A percentile compares a stretch with the other conserved stretches of the same genome.
Conservation (phyloP, 495 filamentous ascomycete species). For the Lepidopterella palustris region DNA sequence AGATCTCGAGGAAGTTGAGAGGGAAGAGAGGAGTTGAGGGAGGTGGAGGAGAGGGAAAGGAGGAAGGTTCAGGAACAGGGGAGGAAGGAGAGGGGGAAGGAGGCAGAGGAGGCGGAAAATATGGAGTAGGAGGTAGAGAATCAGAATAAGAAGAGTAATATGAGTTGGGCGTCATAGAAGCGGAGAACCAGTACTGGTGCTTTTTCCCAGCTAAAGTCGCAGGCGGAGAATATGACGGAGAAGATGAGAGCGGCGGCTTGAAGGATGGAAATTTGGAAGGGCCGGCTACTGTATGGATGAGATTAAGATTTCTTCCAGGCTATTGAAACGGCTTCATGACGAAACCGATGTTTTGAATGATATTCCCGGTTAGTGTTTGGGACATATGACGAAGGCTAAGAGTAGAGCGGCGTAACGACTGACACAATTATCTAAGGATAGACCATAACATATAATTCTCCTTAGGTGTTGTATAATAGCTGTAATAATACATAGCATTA, state of each 20-base stretch:
- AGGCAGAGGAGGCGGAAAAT: slow-evolving; percentile 33
- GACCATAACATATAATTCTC: too few relatives aligned
- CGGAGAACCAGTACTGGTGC: slow-evolving; percentile 11
- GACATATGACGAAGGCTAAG: too few relatives aligned
- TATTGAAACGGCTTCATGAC: too few relatives aligned
- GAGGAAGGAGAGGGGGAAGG: slow-evolving; percentile 40
- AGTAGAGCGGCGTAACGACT: too few relatives aligned
- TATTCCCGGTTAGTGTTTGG: too few relatives aligned
- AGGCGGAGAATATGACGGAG: slow-evolving; percentile 16
- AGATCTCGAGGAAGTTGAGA: slow-evolving; percentile 48
- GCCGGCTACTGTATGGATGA: too few relatives aligned
- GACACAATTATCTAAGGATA: too few relatives aligned
- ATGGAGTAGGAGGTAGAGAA: slow-evolving; percentile 34
- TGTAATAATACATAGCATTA: too few relatives aligned
- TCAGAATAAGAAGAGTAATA: slow-evolving; percentile 31
- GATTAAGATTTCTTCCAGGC: too few relatives aligned
- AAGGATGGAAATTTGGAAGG: neutral
- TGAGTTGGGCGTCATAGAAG: slow-evolving; percentile 30
- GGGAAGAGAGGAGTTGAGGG: slow-evolving; percentile 52
- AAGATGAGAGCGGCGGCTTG: slow-evolving; percentile 6
- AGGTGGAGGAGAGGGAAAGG: slow-evolving; percentile 51
- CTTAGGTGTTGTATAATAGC: too few relatives aligned
- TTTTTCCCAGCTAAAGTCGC: slow-evolving; percentile 5
- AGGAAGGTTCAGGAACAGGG: too few relatives aligned
- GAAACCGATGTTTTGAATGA: too few relatives aligned